Percentiles rank a stretch among this genome's conserved stretches.
These are phyloP conservation scores for Ganoderma meredithae DNA, from an alignment of 1,284 basidiomycete species.

Conservation along the genomic window DNA sequence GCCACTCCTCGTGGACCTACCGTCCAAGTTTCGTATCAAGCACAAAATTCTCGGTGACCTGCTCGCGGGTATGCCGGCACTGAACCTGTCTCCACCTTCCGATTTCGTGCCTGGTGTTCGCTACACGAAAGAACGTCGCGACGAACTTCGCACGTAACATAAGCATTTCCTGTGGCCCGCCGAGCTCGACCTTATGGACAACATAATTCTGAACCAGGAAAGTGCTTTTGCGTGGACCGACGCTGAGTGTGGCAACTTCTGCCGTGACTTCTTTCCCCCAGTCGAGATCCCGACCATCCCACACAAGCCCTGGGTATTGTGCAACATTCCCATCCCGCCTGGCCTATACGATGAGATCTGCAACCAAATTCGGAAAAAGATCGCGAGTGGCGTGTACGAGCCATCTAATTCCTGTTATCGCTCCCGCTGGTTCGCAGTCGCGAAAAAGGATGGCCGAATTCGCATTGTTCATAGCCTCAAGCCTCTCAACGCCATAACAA, in stretches of 20 bases:
- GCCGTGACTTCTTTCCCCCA: slow-evolving; percentile 44
- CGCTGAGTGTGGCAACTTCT: slow-evolving; percentile 43
- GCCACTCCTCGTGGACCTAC: slow-evolving; percentile 39
- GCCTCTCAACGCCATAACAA: slow-evolving; percentile 44
- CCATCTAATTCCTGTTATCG: slow-evolving; percentile 47
- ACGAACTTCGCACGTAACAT: slow-evolving; percentile 37
- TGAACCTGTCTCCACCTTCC: slow-evolving; percentile 36
- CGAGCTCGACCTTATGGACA: slow-evolving; percentile 42
- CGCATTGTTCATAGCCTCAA: slow-evolving; percentile 44
- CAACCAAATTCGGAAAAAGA: slow-evolving; percentile 42
- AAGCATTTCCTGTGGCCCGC: slow-evolving; percentile 42
- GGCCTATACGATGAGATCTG: slow-evolving; percentile 45
- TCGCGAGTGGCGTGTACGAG: slow-evolving; percentile 45
- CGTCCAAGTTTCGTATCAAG: slow-evolving; percentile 42
- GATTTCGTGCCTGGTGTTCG: slow-evolving; percentile 39
- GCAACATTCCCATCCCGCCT: slow-evolving; percentile 33
- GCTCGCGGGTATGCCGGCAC: slow-evolving; percentile 38
- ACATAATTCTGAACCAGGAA: slow-evolving; percentile 42
- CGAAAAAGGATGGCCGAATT: slow-evolving; percentile 47
- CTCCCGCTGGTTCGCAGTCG: slow-evolving; percentile 49
- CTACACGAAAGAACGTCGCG: slow-evolving; percentile 43
- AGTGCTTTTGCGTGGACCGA: slow-evolving; percentile 46
- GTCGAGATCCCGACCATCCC: slow-evolving; percentile 43
- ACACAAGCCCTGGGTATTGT: slow-evolving; percentile 48
- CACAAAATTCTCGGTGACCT: slow-evolving; percentile 45